phyloP scores from a whole-genome alignment of 768 basidiomycete genomes.

The Ramaria sp. region DNA sequence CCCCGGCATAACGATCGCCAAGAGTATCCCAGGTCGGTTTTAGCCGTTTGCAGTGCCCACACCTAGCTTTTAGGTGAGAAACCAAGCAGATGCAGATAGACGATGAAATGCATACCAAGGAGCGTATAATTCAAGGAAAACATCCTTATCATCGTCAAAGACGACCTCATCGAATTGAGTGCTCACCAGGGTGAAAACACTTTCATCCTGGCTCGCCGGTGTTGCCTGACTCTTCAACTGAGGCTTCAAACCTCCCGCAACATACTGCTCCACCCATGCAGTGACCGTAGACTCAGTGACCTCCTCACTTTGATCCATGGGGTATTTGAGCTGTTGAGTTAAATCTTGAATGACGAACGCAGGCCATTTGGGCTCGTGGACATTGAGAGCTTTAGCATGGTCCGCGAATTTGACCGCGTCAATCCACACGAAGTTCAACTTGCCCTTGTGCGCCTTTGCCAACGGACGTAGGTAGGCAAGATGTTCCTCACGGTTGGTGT shows the following conservation, averaged over 20 bases:
- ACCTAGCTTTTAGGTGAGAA: slow-evolving; percentile 33
- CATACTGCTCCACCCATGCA: slow-evolving; percentile 50
- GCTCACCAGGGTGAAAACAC: slow-evolving; percentile 74
- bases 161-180: slow-evolving; percentile 84
- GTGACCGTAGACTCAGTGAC: slow-evolving; percentile 47
- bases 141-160: slow-evolving; percentile 81
- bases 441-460: slow-evolving; percentile 71
- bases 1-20: slow-evolving; percentile 67
- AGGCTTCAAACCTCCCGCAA: slow-evolving; percentile 65
- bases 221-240: slow-evolving; percentile 85
- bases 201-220: slow-evolving; percentile 73
- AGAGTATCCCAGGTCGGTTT: slow-evolving; percentile 90
- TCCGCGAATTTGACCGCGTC: slow-evolving; percentile 92
- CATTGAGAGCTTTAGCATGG: slow-evolving; percentile 90
- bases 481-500: slow-evolving; percentile 42
- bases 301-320: slow-evolving; percentile 58
- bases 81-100: slow-evolving; percentile 9
- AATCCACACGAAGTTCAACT: slow-evolving; percentile 97
- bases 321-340: slow-evolving; percentile 78
- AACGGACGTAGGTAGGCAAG: slow-evolving; percentile 64
- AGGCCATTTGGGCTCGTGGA: slow-evolving; percentile 81
- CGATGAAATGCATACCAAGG: slow-evolving; percentile 57
- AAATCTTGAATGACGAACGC: slow-evolving; percentile 89
- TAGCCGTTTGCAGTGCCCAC: slow-evolving; percentile 94
- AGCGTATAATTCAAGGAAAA: slow-evolving; percentile 96